Evolutionary conservation across 768 basidiomycete genomes (phyloP).

Genomic region (Termitomyces eurrhizus): DNA sequence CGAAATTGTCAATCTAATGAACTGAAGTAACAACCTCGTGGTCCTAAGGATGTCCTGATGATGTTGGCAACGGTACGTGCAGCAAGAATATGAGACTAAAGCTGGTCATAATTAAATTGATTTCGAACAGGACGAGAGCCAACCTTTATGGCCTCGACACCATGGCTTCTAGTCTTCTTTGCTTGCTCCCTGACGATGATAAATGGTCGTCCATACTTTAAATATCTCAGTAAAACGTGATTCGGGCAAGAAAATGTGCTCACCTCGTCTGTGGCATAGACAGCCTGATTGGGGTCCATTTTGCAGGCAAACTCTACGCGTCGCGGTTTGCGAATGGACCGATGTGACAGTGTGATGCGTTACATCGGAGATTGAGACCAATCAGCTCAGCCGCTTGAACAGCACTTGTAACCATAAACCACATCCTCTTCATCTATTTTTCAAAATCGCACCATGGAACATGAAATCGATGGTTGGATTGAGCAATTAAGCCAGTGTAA

Average conservation of each 20-base stretch:
- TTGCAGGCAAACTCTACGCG: slow-evolving; percentile 23
- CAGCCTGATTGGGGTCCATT: slow-evolving; percentile 52
- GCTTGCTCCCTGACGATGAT: slow-evolving; percentile 94
- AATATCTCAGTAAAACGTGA: slow-evolving; percentile 12
- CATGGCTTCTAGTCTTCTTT: slow-evolving; percentile 89
- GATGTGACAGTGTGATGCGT: slow-evolving; percentile 29
- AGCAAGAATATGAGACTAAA: slow-evolving; percentile 90
- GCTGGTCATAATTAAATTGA: slow-evolving; percentile 7
- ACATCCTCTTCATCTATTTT: slow-evolving; percentile 22
- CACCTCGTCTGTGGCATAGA: slow-evolving; percentile 88
- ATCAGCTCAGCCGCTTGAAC: slow-evolving; percentile 22
- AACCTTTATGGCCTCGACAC: slow-evolving; percentile 94
- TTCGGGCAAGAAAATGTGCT: not conserved
- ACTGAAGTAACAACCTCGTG: slow-evolving; percentile 64
- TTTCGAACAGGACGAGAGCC: slow-evolving; percentile 10
- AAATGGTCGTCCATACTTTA: slow-evolving; percentile 91
- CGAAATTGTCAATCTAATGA: slow-evolving; percentile 3
- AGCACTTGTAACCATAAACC: slow-evolving; percentile 29
- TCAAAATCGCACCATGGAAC: slow-evolving; percentile 43
- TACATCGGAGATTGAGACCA: slow-evolving; percentile 27
- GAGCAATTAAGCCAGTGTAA: slow-evolving; percentile 96
- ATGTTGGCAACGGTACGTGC: slow-evolving; percentile 93
- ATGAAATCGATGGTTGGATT: slow-evolving; percentile 96
- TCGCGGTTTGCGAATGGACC: slow-evolving; percentile 25
- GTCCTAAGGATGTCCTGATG: slow-evolving; percentile 91